Evolutionary conservation across 441 rosid genomes (phyloP), one percentile per base, ranked within the genome.

Genomic region (Brassica hybrid): DNA sequence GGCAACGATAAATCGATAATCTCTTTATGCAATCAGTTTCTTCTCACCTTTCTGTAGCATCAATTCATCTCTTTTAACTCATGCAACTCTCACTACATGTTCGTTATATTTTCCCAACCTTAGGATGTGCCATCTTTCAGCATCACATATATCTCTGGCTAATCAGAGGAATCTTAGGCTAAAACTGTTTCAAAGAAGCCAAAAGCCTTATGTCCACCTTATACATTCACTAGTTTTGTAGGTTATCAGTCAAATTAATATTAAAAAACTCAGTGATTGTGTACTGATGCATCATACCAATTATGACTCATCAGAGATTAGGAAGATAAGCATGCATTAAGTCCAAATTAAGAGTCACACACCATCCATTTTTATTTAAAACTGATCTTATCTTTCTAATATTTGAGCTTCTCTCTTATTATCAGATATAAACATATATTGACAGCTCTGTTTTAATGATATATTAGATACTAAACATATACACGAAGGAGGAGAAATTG

Each of bases 391-490:
- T 41, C 10, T 1, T 16, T 38, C 30, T 23, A 16, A 14, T 75
- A n/a, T 5, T 21, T 21, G 43, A 34, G 65, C 11, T 45, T 63
- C 9, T 32, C 14, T 18, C 17, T 3, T 3, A 18, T 36, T 36
- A 65, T 74, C 78, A 93, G 97, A 62, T 36, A 2, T 36, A 64
- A 23, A 54, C 9, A 21, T 52, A 62, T 38, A 14, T 43, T 8
- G 30, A 57, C 38, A 41, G 32, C 23, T 14, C 18, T 63, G 38
- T 54, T 36, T 6, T 19, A 18, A 14, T 61, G 65, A 1, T 38
- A 25, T 0, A 3, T 10, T 6, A 79, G 82, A 69, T 79, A 60
- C 1, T 38, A 5, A 30, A 43, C 0, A 38, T 18, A 13, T 13
- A 2, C 45, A 74, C 23, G 8, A 1, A 6, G 8, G 23, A 13